Conservation (phyloP, 352 stramenopile genomes). For the Pilasporangium apinafurcum region DNA sequence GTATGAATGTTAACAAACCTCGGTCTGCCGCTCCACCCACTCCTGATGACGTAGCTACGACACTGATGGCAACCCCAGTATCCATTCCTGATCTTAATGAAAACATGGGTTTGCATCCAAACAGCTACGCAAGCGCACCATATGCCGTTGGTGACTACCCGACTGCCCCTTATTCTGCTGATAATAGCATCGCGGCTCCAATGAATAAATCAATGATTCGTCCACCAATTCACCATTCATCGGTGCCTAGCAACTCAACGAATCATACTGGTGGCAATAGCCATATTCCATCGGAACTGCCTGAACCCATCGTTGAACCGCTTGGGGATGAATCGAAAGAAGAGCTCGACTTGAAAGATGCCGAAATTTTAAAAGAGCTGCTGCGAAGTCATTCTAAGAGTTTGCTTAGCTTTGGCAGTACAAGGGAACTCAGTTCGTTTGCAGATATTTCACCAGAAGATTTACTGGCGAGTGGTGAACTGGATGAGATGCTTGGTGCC, state of each 20-base stretch:
- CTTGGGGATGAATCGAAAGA: constrained; percentile 48
- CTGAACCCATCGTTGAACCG: constrained; percentile 59
- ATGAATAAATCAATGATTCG: background rate
- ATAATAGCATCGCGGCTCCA: background rate
- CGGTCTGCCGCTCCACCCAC: constrained; percentile 34
- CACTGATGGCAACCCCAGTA: constrained; percentile 19
- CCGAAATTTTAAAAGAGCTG: constrained; percentile 60
- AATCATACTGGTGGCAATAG: too few relatives aligned
- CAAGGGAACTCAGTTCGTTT: constrained; percentile 44
- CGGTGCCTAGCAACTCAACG: too few relatives aligned
- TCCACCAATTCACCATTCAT: constrained; percentile 10
- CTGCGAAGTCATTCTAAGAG: constrained; percentile 62
- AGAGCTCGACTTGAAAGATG: constrained; percentile 56
- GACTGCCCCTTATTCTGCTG: constrained; percentile 12
- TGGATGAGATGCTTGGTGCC: constrained; percentile 72
- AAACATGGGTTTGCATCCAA: constrained; percentile 1
- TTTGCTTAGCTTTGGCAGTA: constrained; percentile 59
- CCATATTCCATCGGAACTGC: constrained; percentile 25
- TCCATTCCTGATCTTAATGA: constrained; percentile 5
- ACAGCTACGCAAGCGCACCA: constrained; percentile 2
- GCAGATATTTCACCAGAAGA: constrained; percentile 74
- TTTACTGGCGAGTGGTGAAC: constrained; percentile 65
- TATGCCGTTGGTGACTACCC: constrained; percentile 5
- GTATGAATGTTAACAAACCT: constrained; percentile 39
- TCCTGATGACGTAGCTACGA: constrained; percentile 47